Evolutionary conservation across 2,329 filamentous ascomycete genomes (phyloP), one percentile per base, ranked within the genome.

Genomic region (Penicillium glabrum): DNA sequence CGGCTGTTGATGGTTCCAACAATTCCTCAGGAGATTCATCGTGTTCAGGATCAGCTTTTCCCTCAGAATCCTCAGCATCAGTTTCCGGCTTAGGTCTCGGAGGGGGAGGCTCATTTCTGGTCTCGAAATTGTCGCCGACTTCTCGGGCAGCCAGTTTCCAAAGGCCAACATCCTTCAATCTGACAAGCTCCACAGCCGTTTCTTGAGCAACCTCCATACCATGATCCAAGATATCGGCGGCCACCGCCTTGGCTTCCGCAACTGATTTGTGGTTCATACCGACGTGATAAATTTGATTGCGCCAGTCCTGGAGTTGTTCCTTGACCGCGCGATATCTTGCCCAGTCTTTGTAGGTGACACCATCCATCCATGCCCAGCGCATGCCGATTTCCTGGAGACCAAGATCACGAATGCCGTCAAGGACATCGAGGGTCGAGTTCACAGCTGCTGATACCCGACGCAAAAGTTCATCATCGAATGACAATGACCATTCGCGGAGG

Each of bases 301-400:
- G 89, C 92, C 93, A 97, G 67, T 91, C 86, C 47, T 89, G 87
- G 51, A 97, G 90, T 13, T 89, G 88, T 53, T 84, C 85, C 78
- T 90, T 96, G 56, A 99, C 81, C 58, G 90, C 86, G 72, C 98
- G 92, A 70, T 96, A 99, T 72, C 93, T 95, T 58, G 89, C 86
- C 95, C 95, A 99, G 73, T 99, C 92, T 73, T 96, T 93, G 81
- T 99, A 97, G 1, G 93, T 96, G 59, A 99, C 85, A 31, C 91
- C 91, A 56, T 98, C 92, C 78, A 92, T 95, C 88, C 91, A 96
- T 13, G 93, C 92, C 93, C 95, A 99, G 58, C 78, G 83, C 86
- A 96, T 93, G 55, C 93, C 93, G 53, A 97, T 91, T 72, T 96
- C 91, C 71, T 96, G 91, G 33, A 97, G 82, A 6, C 92, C 91